Percentiles rank a stretch among this genome's conserved stretches.
Evolutionary conservation across 1,139 yeast species (phyloP).

Genomic region (Torulaspora pretoriensis): DNA sequence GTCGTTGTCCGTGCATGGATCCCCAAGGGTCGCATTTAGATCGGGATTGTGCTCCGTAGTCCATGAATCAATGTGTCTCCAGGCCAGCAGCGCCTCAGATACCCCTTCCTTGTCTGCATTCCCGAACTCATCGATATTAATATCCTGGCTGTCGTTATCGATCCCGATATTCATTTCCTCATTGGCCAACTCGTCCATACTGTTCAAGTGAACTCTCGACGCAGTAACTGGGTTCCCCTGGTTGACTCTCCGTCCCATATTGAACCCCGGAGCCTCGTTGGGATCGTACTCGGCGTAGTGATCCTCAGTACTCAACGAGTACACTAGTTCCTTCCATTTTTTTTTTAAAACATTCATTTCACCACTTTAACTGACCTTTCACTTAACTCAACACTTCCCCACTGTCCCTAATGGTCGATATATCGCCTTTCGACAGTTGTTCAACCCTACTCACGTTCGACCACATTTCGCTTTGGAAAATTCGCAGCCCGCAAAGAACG

Average conservation of each 20-base stretch:
- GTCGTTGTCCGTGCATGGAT: slow-evolving; percentile 62
- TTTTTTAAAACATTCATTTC: slow-evolving; percentile 38
- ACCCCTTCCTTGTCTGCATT: slow-evolving; percentile 47
- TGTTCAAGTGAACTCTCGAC: slow-evolving; percentile 17
- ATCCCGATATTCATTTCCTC: slow-evolving; percentile 23
- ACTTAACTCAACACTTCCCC: neutral
- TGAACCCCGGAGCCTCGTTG: slow-evolving; percentile 33
- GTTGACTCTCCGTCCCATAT: slow-evolving; percentile 26
- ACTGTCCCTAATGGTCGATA: neutral
- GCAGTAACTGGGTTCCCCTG: slow-evolving; percentile 16
- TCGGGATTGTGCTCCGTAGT: slow-evolving; percentile 52
- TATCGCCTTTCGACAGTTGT: neutral
- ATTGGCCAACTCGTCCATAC: slow-evolving; percentile 19
- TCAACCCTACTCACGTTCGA: neutral
- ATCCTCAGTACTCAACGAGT: slow-evolving; percentile 60
- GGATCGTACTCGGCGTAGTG: slow-evolving; percentile 66
- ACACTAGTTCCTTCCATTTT: slow-evolving; percentile 52
- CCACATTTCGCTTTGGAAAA: neutral
- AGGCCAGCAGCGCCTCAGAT: slow-evolving; percentile 59
- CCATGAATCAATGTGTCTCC: slow-evolving; percentile 70
- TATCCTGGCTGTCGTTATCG: slow-evolving; percentile 18
- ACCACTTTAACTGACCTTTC: neutral
- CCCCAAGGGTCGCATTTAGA: slow-evolving; percentile 52
- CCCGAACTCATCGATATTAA: slow-evolving; percentile 19
- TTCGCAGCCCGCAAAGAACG: slow-evolving; percentile 1